Percentiles rank a stretch among this genome's conserved stretches.
Evolutionary conservation across 768 basidiomycete species (phyloP).

Genomic region (Boletus rubropictus): DNA sequence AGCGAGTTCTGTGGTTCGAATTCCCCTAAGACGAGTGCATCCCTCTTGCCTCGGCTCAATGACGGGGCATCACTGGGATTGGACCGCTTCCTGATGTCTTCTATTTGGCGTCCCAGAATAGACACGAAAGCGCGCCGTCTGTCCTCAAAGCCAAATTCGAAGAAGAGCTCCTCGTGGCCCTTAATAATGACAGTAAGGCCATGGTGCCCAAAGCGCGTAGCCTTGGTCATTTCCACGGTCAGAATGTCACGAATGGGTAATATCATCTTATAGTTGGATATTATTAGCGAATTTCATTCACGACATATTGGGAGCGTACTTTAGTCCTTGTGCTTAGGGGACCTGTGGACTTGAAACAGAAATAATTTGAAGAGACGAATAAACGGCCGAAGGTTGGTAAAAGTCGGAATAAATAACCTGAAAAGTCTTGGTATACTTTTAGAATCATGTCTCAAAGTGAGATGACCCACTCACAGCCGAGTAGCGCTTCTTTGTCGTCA

Average conservation of each 20-base stretch:
- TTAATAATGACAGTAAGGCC: constrained; percentile 88
- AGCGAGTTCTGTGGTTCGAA: constrained; percentile 52
- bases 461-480: constrained; percentile 67
- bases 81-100: constrained; percentile 53
- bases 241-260: constrained; percentile 87
- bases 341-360: constrained; percentile 92
- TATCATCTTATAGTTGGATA: constrained; percentile 65
- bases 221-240: constrained; percentile 75
- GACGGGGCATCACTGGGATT: constrained; percentile 38
- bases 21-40: constrained; percentile 81
- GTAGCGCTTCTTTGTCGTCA: constrained; percentile 77
- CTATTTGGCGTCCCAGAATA: constrained; percentile 76
- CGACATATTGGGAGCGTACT: constrained; percentile 43
- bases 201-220: constrained; percentile 84
- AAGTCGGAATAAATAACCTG: constrained; percentile 84
- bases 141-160: constrained; percentile 82
- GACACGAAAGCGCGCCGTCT: constrained; percentile 73
- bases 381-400: constrained; percentile 86
- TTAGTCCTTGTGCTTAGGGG: constrained; percentile 74
- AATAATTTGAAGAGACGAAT: constrained; percentile 86
- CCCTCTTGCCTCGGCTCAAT: constrained; percentile 51
- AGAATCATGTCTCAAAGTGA: neutral
- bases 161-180: constrained; percentile 96
- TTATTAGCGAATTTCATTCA: constrained; percentile 2
- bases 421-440: constrained; percentile 60